These are phyloP conservation scores for Zoysia japonica DNA, from an alignment of 176 grass and related monocot species.

Conservation along the genomic window DNA sequence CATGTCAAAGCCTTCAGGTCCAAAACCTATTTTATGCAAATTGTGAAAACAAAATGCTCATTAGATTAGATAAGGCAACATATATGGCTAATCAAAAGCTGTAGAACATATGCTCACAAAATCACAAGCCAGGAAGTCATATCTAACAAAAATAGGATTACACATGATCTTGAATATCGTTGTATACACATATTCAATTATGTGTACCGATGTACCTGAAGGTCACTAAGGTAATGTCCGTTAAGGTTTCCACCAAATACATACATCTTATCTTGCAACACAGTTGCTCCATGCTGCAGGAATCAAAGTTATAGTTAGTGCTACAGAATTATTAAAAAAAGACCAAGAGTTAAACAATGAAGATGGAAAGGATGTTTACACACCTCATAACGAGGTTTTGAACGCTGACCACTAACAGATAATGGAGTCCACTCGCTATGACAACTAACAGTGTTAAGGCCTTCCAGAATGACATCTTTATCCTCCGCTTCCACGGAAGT, in stretches of 20 bases:
- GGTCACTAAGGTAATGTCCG: conserved; percentile 94
- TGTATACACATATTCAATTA: conserved; percentile 7
- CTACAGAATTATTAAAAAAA: conserved; percentile 36
- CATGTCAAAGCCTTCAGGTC: conserved; percentile 90
- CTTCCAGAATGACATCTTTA: conserved; percentile 91
- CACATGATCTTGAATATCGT: neutral
- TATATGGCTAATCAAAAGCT: conserved; percentile 5
- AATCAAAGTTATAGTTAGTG: conserved; percentile 41
- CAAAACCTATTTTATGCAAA: conserved; percentile 60
- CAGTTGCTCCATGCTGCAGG: conserved; percentile 87
- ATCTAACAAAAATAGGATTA: conserved; percentile 25
- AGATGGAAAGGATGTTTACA: conserved; percentile 16
- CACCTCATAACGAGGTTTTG: conserved; percentile 94
- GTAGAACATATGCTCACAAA: conserved; percentile 1
- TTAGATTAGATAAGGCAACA: neutral
- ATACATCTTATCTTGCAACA: conserved; percentile 93
- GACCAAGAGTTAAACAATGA: conserved; percentile 3
- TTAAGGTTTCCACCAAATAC: conserved; percentile 98
- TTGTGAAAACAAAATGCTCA: conserved; percentile 14
- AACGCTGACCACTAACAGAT: conserved; percentile 61
- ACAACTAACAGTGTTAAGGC: conserved; percentile 70
- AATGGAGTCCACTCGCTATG: conserved; percentile 81
- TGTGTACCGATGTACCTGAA: conserved; percentile 61
- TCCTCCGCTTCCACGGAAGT: conserved; percentile 69
- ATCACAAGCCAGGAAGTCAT: conserved; percentile 8